Base-by-base conservation (phyloP, 2,329 filamentous ascomycete genomes). In the Neonectria ditissima region DNA sequence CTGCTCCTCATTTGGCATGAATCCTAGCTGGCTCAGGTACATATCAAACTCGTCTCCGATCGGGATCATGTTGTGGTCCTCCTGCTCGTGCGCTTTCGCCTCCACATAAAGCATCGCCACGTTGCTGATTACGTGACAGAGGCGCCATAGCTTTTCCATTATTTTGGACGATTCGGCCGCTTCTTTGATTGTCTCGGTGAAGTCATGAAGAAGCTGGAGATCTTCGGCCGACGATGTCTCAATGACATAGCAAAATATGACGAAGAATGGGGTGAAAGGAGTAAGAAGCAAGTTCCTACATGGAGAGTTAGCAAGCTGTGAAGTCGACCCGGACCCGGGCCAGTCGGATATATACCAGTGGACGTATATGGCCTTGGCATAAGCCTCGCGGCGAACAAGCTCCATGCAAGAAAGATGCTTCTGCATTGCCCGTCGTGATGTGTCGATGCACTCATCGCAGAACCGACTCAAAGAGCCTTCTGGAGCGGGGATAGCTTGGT, bases 81-180 rank as follows among this genome's bases (percentile, higher is more conserved):
- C 77, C 53, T 80, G 78, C 52, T 86, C 82, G 67, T 80, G 78
- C 18, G 79, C 78, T 70, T 88, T 89, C 26, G 88, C 85, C 69
- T 90, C 85, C 6, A 90, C 80, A 67, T 91, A 91, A 4, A 90
- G 77, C 47, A 80, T 81, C 7, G 89, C 87, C 6, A 91, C 86
- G 58, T 86, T 86, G 63, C 83, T 82, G 73, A 91, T 87, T 26
- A 91, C 83, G 37, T 84, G 82, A 68, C 86, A 90, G 28, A 91
- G 81, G n/a, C 83, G 84, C 69, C 88, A 85, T 13, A 91, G 80
- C 70, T 87, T 88, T 28, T 85, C 82, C 22, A 88, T 83, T 2
- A 86, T 84, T 70, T 89, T 85, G 1, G 88, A 90, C 2, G 84
- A 78, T 5, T 80, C 79, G 48, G 81, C 81, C 3, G 83, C 81